Percentiles rank a stretch among this genome's conserved stretches.
Conservation (phyloP, 2,329 filamentous ascomycete species). For the Colletotrichum falcatum region DNA sequence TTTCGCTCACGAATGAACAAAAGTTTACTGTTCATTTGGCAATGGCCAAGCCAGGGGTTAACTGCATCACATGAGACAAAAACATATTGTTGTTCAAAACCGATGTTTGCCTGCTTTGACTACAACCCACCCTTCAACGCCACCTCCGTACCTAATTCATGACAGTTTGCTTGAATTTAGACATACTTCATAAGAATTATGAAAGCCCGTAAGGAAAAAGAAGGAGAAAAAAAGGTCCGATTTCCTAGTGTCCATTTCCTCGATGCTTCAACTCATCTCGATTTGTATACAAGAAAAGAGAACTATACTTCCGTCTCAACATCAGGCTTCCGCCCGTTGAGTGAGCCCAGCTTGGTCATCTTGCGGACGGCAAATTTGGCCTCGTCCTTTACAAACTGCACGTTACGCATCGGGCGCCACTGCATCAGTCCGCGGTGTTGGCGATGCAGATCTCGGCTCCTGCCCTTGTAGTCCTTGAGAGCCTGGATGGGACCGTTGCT, state of each 20-base stretch:
- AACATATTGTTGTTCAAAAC: conserved; percentile 9
- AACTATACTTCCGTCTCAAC: conserved; percentile 81
- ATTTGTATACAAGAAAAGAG: neutral
- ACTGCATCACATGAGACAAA: neutral
- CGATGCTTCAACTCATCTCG: neutral
- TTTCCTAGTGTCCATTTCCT: neutral
- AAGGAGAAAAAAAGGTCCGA: neutral
- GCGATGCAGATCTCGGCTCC: conserved; percentile 81
- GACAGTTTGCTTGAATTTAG: neutral
- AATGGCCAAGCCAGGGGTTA: no score
- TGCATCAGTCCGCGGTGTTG: conserved; percentile 95
- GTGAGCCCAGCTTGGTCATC: conserved; percentile 79
- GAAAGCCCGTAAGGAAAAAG: neutral
- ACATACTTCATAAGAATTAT: conserved; percentile 16
- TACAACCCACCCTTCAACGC: conserved; percentile 18
- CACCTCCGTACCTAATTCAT: neutral
- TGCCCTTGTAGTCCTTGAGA: conserved; percentile 72
- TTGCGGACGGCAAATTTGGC: conserved; percentile 81
- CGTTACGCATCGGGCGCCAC: conserved; percentile 90
- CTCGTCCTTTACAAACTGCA: conserved; percentile 89
- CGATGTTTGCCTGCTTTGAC: conserved; percentile 25
- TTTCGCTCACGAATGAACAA: no score
- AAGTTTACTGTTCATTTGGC: no score
- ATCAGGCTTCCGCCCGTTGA: conserved; percentile 87
- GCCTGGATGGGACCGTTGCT: conserved; percentile 67